Base-by-base conservation (phyloP, 352 stramenopile genomes). In the Phytopythium delawarense region DNA sequence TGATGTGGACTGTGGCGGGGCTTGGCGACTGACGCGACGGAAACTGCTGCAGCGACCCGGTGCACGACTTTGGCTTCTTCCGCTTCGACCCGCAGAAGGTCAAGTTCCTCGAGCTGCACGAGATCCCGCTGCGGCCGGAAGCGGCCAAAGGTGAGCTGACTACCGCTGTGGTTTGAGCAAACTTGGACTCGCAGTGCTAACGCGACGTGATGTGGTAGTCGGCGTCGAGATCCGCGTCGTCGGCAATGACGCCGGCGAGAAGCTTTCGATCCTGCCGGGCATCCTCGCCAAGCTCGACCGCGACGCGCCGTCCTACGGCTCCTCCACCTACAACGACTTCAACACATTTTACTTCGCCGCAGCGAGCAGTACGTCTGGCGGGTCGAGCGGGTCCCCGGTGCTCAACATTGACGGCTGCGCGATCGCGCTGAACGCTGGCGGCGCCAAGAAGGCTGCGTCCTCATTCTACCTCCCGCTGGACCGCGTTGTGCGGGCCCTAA, bases 11-110 rank as follows among this genome's bases (percentile, higher is more conserved):
- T 28, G 25, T 28, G 40, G 15, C 4, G 40, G 18, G 13, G 20
- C 7, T 8, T 18, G 40, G 18, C 5, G 18, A 46, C 9, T 46
- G 18, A 46, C 13, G 40, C 18, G 40, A 46, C 25, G 5, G 40
- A 21, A 9, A 9, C 5, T n/a, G 18, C 9, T 42, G 37, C 57
- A 88, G 80, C 9, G 92, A 98, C 58, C 92, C 91, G 0, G 88
- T 98, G 42, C 92, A 98, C 68, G 92, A 98, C 77, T 98, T 97
- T 75, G 91, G 88, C 21, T 96, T 98, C 60, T 94, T 88, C 66
- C 79, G 75, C 35, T 98, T 97, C 51, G 87, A 97, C 64, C 89
- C 89, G 1, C 77, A 72, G 21, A 84, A 94, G 52, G 83, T 98
- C 60, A 96, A 96, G 64, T 97, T 96, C 65, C 61, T 92, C 7